A percentile compares a stretch with the other conserved stretches of the same genome.
These are phyloP conservation scores for Colletotrichum tabaci DNA, from an alignment of 2,329 filamentous ascomycete species.

Conservation along the genomic window DNA sequence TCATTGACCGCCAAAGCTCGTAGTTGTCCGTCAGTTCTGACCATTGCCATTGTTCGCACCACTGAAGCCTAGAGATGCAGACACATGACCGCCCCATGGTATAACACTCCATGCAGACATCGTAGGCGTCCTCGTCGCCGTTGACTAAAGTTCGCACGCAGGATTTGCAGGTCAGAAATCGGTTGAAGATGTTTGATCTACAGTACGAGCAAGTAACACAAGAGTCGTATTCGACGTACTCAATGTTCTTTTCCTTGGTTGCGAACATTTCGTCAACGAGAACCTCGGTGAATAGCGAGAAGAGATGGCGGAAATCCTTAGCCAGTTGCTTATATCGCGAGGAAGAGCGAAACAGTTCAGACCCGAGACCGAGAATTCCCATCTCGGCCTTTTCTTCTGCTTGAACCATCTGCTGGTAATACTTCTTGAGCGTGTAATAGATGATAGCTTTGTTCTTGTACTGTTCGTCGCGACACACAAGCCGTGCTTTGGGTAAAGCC, in stretches of 20 bases:
- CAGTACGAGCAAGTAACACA: conserved; percentile 97
- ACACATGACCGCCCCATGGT: conserved; percentile 95
- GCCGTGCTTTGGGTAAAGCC: conserved; percentile 87
- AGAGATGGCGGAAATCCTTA: conserved; percentile 86
- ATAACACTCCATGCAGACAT: conserved; percentile 98
- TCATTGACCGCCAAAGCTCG: conserved; percentile 84
- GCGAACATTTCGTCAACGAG: conserved; percentile 90
- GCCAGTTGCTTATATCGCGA: conserved; percentile 77
- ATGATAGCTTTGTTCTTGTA: conserved; percentile 99
- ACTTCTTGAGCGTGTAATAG: conserved; percentile 88
- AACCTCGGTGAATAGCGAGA: conserved; percentile 83
- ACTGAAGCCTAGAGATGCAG: conserved; percentile 87
- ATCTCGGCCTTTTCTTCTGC: conserved; percentile 66
- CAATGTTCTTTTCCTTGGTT: conserved; percentile 78
- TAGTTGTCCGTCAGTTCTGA: conserved; percentile 82
- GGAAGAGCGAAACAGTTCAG: conserved; percentile 59
- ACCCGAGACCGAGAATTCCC: conserved; percentile 63
- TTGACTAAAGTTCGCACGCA: conserved; percentile 79
- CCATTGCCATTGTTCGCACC: conserved; percentile 96
- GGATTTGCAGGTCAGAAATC: conserved; percentile 91
- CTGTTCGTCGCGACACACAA: conserved; percentile 97
- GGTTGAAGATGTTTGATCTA: conserved; percentile 95
- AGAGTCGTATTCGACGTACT: conserved; percentile 87
- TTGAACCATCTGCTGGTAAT: conserved; percentile 73
- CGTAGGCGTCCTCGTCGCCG: conserved; percentile 87